Evolutionary conservation across 1,284 basidiomycete genomes (phyloP), one percentile per base, ranked within the genome.

Genomic region (Papiliotrema fonsecae): DNA sequence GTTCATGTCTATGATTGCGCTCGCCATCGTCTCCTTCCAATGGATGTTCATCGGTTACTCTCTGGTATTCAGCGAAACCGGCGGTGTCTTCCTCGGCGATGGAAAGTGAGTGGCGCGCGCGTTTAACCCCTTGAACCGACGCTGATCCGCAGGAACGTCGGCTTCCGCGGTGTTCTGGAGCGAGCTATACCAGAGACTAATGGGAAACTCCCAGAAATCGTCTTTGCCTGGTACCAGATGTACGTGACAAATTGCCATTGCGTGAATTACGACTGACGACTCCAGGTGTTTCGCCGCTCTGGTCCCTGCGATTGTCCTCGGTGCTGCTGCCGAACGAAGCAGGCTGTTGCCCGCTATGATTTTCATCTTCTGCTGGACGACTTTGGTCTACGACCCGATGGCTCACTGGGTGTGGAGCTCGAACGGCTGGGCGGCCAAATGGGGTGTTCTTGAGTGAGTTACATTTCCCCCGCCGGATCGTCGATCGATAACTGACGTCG

Each of bases 31-130:
- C 28, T 74, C 71, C 1, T 87, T 96, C 75, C 89, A 93, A 66
- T 92, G 88, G 88, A 89, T 83, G 70, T 85, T 86, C 71, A 85
- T 85, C 81, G 87, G 87, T 16, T 90, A 90, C 73, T 85, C 84
- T 1, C 76, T 90, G 30, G 86, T 86, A 3, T 90, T 90, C 68
- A 87, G 86, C 4, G 76, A 82, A 11, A 81, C 83, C 0, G 86
- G 78, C 13, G 77, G 77, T 43, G 51, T 56, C 2, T 85, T 78
- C 68, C 82, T 85, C 42, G 86, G 85, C 9, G 75, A 86, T 55
- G 76, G 86, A 10, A 44, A 52, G 65, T 67, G 48, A 48, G 65
- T 62, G 11, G 5, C 7, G 11, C 21, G 31, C 19, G 9, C 16
- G 1, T 34, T 27, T 19, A 19, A 18, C 30, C 19, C 24, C 14